Evolutionary conservation across 192 early-diverging fungal genomes (phyloP), one percentile per base, ranked within the genome.

Genomic region (Funneliformis geosporum): DNA sequence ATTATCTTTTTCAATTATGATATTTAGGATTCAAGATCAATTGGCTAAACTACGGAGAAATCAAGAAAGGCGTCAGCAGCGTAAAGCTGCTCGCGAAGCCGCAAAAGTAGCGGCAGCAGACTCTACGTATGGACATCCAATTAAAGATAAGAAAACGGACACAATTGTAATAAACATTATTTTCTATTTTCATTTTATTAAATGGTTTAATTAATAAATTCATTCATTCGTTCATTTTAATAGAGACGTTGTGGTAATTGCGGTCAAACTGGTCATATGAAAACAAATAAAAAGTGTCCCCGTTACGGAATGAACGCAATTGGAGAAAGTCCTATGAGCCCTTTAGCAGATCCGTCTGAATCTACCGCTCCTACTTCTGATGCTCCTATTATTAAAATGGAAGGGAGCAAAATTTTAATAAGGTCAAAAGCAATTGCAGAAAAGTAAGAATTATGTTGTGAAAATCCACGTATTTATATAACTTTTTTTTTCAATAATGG

Each of bases 231-330:
- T 21, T 12, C 43, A 4, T 28, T 83, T 44, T 40, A 74, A n/a
- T 80, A 91, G 85, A 88, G 93, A 14, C 86, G 87, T 44, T 95
- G 94, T 81, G 92, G 94, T 74, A 94, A 94, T 80, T 95, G 94
- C 83, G 92, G 92, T 42, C 85, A 91, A 79, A 83, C 91, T 25
- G 94, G 94, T n/a, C 94, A 95, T 60, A 95, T 93, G 93, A 95
- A 94, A 82, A 95, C 94, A 8, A 95, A 94, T 84, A 92, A 92
- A 68, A 93, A 89, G 59, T 95, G 94, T 80, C 94, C 92, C 6
- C 89, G 85, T 69, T 87, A 87, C 73, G 83, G 80, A n/a, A 78
- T 86, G 80, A 86, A 42, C 27, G 18, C 39, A 38, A 42, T 50
- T 16, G 66, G 16, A 28, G 66, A 67, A 38, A 55, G 21, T n/a